A percentile compares a stretch with the other conserved stretches of the same genome.
Conservation (phyloP, 2,329 filamentous ascomycete genomes). For the Aureobasidium zeae region DNA sequence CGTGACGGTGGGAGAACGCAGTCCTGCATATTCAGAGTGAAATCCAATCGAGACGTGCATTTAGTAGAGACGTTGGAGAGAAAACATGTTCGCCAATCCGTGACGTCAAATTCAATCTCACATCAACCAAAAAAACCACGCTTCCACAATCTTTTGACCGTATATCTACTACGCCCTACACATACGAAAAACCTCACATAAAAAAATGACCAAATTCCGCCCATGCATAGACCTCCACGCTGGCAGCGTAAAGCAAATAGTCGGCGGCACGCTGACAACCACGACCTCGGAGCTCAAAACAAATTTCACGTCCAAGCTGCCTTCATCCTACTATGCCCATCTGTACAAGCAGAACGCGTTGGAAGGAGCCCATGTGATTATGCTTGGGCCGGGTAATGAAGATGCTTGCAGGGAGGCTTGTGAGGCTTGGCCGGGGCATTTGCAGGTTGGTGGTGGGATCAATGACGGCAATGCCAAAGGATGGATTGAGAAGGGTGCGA, state of each 20-base stretch:
- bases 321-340: conserved; percentile 68
- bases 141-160: no score
- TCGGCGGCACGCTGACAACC: conserved; percentile 74
- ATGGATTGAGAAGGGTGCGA: conserved; percentile 83
- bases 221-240: conserved; percentile 96
- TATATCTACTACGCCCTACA: no score
- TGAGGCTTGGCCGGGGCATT: conserved; percentile 62
- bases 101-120: no score
- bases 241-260: conserved; percentile 97
- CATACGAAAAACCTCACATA: no score
- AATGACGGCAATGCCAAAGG: conserved; percentile 70
- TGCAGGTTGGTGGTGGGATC: conserved; percentile 94
- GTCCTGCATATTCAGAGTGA: no score
- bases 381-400: conserved; percentile 84
- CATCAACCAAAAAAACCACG: no score
- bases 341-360: conserved; percentile 71
- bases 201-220: conserved; percentile 77
- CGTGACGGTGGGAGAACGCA: no score
- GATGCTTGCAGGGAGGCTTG: conserved; percentile 70
- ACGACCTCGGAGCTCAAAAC: conserved; percentile 56
- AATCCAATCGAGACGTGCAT: no score
- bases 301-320: conserved; percentile 81
- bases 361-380: conserved; percentile 83
- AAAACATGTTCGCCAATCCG: no score
- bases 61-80: no score